Evolutionary conservation across 2,329 filamentous ascomycete species (phyloP).

Genomic region (Calonectria honghensis): DNA sequence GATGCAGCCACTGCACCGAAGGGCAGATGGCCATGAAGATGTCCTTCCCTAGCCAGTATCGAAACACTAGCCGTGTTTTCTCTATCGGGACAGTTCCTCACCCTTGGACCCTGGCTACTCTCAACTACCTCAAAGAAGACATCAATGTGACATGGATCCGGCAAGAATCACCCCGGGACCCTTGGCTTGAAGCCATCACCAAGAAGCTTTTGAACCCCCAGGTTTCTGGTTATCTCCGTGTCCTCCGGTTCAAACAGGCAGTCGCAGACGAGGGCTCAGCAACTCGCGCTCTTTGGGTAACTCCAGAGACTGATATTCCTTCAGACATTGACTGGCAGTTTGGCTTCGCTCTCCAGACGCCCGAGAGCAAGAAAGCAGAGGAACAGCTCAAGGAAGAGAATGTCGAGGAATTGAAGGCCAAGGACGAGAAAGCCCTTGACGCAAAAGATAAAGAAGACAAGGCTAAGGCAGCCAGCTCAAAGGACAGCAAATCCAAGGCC

Average conservation of each 20-base stretch:
- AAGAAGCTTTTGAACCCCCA: conserved; percentile 79
- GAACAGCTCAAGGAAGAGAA: conserved; percentile 42
- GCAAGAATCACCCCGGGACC: conserved; percentile 81
- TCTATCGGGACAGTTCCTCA: conserved; percentile 93
- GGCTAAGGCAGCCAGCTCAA: conserved; percentile 13
- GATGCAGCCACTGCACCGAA: conserved; percentile 83
- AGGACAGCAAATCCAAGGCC: conserved; percentile 14
- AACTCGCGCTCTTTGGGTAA: conserved; percentile 85
- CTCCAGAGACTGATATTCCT: conserved; percentile 78
- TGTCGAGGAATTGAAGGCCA: conserved; percentile 55
- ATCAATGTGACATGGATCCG: conserved; percentile 80
- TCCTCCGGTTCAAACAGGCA: conserved; percentile 86
- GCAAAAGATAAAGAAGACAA: conserved; percentile 22
- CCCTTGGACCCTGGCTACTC: conserved; percentile 86
- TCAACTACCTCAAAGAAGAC: conserved; percentile 77
- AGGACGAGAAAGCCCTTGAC: conserved; percentile 42
- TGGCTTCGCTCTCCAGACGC: conserved; percentile 85
- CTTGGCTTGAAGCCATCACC: conserved; percentile 85
- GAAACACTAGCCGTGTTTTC: conserved; percentile 83
- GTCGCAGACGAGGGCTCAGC: conserved; percentile 81
- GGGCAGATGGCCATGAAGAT: conserved; percentile 79
- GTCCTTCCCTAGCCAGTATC: conserved; percentile 79
- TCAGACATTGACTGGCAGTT: conserved; percentile 92
- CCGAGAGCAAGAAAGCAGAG: conserved; percentile 39
- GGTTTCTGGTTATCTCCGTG: conserved; percentile 76